Conservation (phyloP, 495 filamentous ascomycete species). For the Jackrogersella minutella region DNA sequence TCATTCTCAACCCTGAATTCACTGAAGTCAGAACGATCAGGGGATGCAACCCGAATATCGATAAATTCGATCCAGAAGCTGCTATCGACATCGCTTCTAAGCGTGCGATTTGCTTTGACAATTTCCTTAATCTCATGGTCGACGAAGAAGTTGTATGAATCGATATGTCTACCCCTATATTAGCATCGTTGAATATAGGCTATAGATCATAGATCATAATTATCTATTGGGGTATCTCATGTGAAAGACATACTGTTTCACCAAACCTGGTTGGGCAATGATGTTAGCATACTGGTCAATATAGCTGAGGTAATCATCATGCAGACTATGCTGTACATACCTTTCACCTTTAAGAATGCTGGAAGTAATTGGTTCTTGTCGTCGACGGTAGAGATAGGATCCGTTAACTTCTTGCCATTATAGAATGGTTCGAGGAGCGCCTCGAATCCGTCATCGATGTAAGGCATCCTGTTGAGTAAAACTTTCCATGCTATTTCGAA, state of each 20-base stretch:
- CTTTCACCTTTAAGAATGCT: constrained; percentile 96
- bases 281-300: constrained; percentile 36
- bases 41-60: constrained; percentile 83
- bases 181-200: constrained; percentile 16
- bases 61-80: constrained; percentile 89
- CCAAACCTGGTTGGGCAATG: constrained; percentile 59
- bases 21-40: constrained; percentile 77
- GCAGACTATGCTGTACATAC: constrained; percentile 41
- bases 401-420: constrained; percentile 89
- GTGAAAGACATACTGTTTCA: constrained; percentile 71
- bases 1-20: constrained; percentile 65
- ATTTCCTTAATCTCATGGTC: constrained; percentile 96
- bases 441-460: constrained; percentile 72
- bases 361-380: constrained; percentile 98
- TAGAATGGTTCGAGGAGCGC: constrained; percentile 95
- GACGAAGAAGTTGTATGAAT: constrained; percentile 97
- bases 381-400: constrained; percentile 87
- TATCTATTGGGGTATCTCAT: not conserved
- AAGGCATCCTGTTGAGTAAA: constrained; percentile 48
- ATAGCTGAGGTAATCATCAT: constrained; percentile 17
- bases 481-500: constrained; percentile 21
- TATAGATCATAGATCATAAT: not conserved
- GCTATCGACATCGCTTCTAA: constrained; percentile 87
- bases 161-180: constrained; percentile 72
- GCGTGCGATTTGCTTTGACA: constrained; percentile 81